Base-by-base conservation (phyloP, 257 asterid genomes). In the Salvia miltiorrhiza region DNA sequence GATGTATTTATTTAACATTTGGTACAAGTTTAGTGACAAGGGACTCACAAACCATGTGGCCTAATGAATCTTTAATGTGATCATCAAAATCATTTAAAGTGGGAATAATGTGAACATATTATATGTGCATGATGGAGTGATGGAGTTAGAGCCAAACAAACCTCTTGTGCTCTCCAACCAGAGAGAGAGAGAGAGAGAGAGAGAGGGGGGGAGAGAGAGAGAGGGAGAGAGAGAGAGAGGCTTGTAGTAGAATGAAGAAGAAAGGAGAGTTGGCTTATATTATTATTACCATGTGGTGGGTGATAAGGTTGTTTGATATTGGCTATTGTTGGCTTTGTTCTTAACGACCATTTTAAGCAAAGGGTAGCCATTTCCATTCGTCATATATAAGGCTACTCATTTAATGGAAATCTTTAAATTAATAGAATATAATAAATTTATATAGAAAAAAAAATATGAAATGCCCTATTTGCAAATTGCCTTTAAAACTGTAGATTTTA, bases 261-360 rank as follows among this genome's bases (percentile, higher is more conserved):
- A 37, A 58, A 14, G 54, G 52, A 17, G 67, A 19, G 13, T 23
- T 70, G 30, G 24, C 19, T 69, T 60, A 69, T 73, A 73, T 55
- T 68, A 55, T 50, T 6, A 72, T 43, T 60, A 62, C 19, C 56
- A 62, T 39, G 67, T 48, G 74, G 77, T 74, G 64, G 82, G 71
- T 74, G 77, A 67, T 70, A 59, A 57, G 68, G 54, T 62, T 62
- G 66, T 61, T 68, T 49, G 65, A 60, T 24, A 35, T 60, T 64
- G 13, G 62, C 13, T 68, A 37, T 47, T 69, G 76, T 69, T 63
- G 76, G 73, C 5, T 62, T 40, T 56, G 70, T 69, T 16, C 59
- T 73, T 69, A 74, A 74, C 82, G 82, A 65, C 50, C 23, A 78
- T 69, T 78, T 32, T 66, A 78, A 78, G 82, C 82, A 70, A 63